phyloP scores from a whole-genome alignment of 2,329 filamentous ascomycete species.

The Colletotrichum shisoi region DNA sequence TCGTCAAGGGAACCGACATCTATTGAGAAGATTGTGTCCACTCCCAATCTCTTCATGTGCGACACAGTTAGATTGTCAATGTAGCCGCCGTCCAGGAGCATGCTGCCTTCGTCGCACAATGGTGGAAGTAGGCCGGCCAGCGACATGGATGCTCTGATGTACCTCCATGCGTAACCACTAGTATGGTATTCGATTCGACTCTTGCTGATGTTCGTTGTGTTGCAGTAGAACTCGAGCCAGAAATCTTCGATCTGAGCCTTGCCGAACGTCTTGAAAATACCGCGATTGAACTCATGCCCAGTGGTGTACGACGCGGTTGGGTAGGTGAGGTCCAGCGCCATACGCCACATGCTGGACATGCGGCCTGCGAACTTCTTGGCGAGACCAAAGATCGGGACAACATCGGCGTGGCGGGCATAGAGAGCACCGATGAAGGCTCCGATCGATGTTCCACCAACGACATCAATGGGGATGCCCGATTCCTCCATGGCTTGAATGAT shows the following conservation, averaged over 20 bases:
- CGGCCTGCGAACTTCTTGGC: constrained; percentile 97
- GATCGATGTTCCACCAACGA: constrained; percentile 95
- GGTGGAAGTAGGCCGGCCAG: constrained; percentile 91
- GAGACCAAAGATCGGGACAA: constrained; percentile 94
- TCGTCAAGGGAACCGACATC: constrained; percentile 95
- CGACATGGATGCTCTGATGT: constrained; percentile 96
- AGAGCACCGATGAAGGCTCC: constrained; percentile 93
- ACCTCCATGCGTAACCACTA: constrained; percentile 96
- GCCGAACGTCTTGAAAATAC: constrained; percentile 98
- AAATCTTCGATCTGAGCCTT: constrained; percentile 98
- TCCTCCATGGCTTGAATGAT: constrained; percentile 96
- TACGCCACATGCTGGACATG: constrained; percentile 99
- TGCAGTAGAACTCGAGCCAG: constrained; percentile 99
- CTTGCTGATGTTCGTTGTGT: constrained; percentile 98
- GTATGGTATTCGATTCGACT: constrained; percentile 92
- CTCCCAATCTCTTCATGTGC: constrained; percentile 94
- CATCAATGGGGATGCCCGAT: constrained; percentile 92
- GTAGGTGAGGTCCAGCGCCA: constrained; percentile 94
- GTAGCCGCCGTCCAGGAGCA: constrained; percentile 96
- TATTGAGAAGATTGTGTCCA: constrained; percentile 92
- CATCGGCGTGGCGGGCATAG: constrained; percentile 94
- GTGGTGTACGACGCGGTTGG: constrained; percentile 97
- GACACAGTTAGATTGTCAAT: constrained; percentile 96
- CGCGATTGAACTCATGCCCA: constrained; percentile 97
- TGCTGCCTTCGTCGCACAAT: constrained; percentile 93